phyloP scores from a whole-genome alignment of 495 filamentous ascomycete species.

The Hyaloscypha bicolor region DNA sequence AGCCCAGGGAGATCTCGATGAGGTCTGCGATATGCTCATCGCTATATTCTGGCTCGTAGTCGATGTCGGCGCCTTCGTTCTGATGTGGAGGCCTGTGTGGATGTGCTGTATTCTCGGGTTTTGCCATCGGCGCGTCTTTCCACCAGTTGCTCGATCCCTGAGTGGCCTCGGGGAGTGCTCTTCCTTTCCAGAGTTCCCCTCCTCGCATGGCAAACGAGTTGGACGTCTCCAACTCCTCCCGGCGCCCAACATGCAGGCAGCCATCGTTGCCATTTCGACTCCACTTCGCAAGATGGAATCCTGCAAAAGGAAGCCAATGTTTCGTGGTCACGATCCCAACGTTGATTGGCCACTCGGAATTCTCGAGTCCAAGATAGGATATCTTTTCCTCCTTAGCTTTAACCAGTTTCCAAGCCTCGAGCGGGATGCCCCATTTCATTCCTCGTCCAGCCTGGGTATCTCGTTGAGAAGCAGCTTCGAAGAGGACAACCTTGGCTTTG shows the following conservation, averaged over 20 bases:
- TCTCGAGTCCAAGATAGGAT: constrained; percentile 29
- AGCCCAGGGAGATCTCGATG: constrained; percentile 67
- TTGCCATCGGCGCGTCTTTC: too few relatives aligned
- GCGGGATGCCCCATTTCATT: neutral
- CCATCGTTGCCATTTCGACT: neutral
- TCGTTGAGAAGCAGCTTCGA: constrained; percentile 50
- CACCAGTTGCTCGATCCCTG: too few relatives aligned
- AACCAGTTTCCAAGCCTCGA: constrained; percentile 12
- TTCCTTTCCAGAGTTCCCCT: constrained; percentile 34
- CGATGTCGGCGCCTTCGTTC: too few relatives aligned
- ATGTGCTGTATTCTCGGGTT: too few relatives aligned
- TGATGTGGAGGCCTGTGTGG: too few relatives aligned
- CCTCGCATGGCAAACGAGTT: constrained; percentile 33
- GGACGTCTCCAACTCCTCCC: constrained; percentile 18
- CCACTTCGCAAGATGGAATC: constrained; percentile 18
- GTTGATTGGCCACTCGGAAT: constrained; percentile 40
- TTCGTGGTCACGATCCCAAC: constrained; percentile 52
- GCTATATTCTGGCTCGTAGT: neutral
- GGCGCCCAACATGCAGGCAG: constrained; percentile 18
- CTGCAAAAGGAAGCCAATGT: constrained; percentile 40
- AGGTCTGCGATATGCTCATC: constrained; percentile 39
- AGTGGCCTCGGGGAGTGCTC: constrained; percentile 3
- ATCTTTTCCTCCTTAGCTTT: neutral
- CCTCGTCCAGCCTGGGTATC: neutral
- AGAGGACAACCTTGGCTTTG: constrained; percentile 82